Percentiles rank a stretch among this genome's conserved stretches.
Conservation (phyloP, 139 green algal species). For the Haematococcus lacustris region DNA sequence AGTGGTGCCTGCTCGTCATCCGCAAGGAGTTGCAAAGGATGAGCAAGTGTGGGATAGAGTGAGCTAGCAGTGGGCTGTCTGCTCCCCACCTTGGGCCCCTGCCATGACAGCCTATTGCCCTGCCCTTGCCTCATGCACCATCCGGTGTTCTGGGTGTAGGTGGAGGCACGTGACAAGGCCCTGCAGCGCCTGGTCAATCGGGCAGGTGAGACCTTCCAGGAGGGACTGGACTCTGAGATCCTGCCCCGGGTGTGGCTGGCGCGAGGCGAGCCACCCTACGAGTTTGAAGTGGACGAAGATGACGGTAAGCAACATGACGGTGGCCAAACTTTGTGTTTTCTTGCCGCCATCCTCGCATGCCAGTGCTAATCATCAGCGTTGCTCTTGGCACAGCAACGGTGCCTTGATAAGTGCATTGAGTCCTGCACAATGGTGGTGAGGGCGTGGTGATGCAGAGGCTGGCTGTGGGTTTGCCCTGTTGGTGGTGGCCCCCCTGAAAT, state of each 20-base stretch:
- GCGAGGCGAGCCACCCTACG: neutral
- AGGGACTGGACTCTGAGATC: neutral
- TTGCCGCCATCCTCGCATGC: too few species aligned
- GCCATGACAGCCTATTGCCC: neutral
- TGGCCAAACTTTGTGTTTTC: too few species aligned
- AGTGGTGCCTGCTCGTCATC: neutral
- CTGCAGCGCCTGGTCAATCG: slow-evolving; percentile 6
- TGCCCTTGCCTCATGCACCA: neutral
- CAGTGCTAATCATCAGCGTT: too few species aligned
- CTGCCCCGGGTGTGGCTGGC: neutral
- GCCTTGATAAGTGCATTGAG: too few species aligned
- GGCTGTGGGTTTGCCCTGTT: too few species aligned
- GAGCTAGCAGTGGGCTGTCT: neutral
- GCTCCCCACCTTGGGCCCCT: neutral
- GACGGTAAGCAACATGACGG: too few species aligned
- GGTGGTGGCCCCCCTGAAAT: too few species aligned
- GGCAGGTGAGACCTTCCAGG: neutral
- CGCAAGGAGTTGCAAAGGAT: neutral
- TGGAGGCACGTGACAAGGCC: neutral
- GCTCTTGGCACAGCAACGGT: too few species aligned
- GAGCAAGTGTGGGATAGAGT: neutral
- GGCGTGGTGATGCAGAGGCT: too few species aligned
- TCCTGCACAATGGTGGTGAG: too few species aligned
- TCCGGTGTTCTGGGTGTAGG: too few species aligned
- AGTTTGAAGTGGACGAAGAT: too few species aligned